phyloP scores from a whole-genome alignment of 73 alveolate genomes.

The Chromera velia region DNA sequence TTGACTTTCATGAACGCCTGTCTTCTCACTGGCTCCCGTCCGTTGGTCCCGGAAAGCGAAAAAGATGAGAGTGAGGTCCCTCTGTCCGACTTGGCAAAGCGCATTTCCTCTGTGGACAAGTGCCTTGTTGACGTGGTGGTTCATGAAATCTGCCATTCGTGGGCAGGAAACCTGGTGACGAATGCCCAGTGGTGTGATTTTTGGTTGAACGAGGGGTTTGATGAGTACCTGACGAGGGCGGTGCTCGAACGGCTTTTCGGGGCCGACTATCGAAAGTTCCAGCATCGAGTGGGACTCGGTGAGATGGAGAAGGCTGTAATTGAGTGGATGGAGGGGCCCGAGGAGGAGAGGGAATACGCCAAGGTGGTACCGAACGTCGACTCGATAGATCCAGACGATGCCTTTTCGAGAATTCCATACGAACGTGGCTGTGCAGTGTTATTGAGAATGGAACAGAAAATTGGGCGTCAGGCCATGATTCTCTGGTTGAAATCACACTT shows the following conservation, averaged over 20 bases:
- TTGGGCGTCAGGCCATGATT: conserved; percentile 72
- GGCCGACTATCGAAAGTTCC: conserved; percentile 50
- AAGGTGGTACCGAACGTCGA: conserved; percentile 67
- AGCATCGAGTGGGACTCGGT: conserved; percentile 55
- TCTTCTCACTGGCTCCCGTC: conserved; percentile 73
- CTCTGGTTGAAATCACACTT: no score
- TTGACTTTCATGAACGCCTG: conserved; percentile 93
- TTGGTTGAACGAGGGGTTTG: conserved; percentile 96
- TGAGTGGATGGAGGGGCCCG: no score
- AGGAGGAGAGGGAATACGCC: no score
- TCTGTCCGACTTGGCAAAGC: not conserved
- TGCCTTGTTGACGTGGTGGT: conserved; percentile 76
- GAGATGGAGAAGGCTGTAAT: conserved; percentile 48
- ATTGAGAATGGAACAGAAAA: conserved; percentile 66
- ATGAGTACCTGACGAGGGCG: conserved; percentile 76
- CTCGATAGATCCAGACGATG: conserved; percentile 90
- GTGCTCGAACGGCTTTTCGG: conserved; percentile 56
- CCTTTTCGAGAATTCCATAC: conserved; percentile 90
- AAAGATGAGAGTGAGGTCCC: not conserved
- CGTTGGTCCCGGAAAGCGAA: not conserved
- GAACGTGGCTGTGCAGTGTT: conserved; percentile 88
- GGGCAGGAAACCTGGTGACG: conserved; percentile 95
- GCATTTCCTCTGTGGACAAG: no score
- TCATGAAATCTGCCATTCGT: conserved; percentile 93
- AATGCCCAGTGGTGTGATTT: conserved; percentile 86